phyloP scores from a whole-genome alignment of 805 yeast genomes.

The Tetrapisispora namnaoensis region DNA sequence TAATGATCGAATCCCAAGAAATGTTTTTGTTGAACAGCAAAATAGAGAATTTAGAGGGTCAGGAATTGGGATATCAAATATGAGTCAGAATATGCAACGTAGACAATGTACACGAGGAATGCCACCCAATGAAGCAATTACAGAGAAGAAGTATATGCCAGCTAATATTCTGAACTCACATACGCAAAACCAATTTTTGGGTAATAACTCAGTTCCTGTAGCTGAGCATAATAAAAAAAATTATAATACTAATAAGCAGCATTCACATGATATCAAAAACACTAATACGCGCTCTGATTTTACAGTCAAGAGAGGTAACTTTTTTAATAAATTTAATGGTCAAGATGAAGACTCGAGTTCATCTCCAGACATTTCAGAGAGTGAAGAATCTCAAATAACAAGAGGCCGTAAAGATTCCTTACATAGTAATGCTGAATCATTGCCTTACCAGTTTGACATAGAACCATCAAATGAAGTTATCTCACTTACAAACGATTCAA shows the following conservation, averaged over 20 bases:
- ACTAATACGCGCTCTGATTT: neutral
- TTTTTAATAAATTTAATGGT: conserved; percentile 9
- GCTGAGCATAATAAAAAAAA: neutral
- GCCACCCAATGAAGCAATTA: neutral
- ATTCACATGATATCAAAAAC: neutral
- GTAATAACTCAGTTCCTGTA: neutral
- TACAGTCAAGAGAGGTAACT: conserved; percentile 7
- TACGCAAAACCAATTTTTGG: neutral
- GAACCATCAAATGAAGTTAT: conserved; percentile 22
- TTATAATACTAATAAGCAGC: neutral
- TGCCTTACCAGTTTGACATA: conserved; percentile 27
- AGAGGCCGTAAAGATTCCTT: conserved; percentile 2
- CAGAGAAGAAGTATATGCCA: neutral
- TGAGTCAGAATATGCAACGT: neutral
- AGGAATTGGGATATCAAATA: conserved; percentile 1
- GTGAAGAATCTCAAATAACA: conserved; percentile 5
- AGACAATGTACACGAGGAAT: neutral
- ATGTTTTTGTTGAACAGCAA: neutral
- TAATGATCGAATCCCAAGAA: conserved; percentile 8
- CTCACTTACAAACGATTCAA: conserved; percentile 16
- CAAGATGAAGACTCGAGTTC: conserved; percentile 8
- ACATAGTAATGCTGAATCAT: conserved; percentile 15
- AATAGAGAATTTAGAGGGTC: conserved; percentile 1
- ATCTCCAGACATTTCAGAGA: conserved; percentile 8
- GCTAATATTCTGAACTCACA: neutral